phyloP scores from a whole-genome alignment of 2,329 filamentous ascomycete genomes.

The Zymoseptoria pseudotritici region DNA sequence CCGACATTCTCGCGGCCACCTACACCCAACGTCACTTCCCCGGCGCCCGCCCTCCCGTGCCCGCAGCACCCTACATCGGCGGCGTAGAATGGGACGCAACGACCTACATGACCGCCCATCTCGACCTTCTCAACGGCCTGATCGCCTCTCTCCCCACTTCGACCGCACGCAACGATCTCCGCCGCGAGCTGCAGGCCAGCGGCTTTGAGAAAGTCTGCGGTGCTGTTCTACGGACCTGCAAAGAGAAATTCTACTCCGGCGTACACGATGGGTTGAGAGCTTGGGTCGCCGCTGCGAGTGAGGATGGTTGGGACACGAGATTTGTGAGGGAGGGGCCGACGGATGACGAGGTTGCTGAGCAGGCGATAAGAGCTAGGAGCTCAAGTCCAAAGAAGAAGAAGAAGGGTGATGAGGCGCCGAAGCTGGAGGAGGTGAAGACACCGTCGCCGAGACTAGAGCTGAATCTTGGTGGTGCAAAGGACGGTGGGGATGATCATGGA shows the following conservation, averaged over 20 bases:
- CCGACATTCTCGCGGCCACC: slow-evolving; percentile 22
- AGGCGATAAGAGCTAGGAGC: slow-evolving; percentile 30
- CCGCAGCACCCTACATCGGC: slow-evolving; percentile 90
- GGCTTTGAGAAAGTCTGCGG: slow-evolving; percentile 91
- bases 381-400: slow-evolving; percentile 34
- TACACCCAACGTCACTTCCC: slow-evolving; percentile 69
- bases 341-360: slow-evolving; percentile 34
- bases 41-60: slow-evolving; percentile 76
- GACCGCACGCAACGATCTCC: slow-evolving; percentile 66
- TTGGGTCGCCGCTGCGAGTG: slow-evolving; percentile 80
- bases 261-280: slow-evolving; percentile 83
- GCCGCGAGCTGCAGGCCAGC: slow-evolving; percentile 69
- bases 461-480: slow-evolving; percentile 12
- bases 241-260: slow-evolving; percentile 92
- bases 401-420: slow-evolving; percentile 19
- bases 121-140: slow-evolving; percentile 88
- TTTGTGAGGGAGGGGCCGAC: slow-evolving; percentile 69
- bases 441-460: slow-evolving; percentile 20
- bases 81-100: slow-evolving; percentile 98
- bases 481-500: slow-evolving; percentile 22
- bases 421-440: slow-evolving; percentile 15
- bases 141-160: slow-evolving; percentile 68
- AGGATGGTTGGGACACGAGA: slow-evolving; percentile 80
- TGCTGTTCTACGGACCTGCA: slow-evolving; percentile 76
- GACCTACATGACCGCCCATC: slow-evolving; percentile 85